Conservation (phyloP, 2,329 filamentous ascomycete species). For the Thermoascus crustaceus region DNA sequence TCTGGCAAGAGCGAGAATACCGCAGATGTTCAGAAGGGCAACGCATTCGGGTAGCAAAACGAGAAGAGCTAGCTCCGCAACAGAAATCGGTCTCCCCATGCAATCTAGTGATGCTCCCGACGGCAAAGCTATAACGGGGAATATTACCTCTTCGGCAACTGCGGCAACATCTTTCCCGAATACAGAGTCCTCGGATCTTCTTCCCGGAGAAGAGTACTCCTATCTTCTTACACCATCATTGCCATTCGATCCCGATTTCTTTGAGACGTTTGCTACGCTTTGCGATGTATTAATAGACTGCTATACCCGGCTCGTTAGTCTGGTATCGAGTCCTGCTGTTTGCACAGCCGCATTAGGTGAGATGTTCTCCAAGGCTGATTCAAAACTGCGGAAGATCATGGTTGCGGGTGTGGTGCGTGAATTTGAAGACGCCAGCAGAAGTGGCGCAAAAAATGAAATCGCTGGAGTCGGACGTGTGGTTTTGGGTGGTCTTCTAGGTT, state of each 20-base stretch:
- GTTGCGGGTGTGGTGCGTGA: constrained; percentile 80
- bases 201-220: constrained; percentile 78
- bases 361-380: constrained; percentile 82
- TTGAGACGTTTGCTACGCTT: constrained; percentile 89
- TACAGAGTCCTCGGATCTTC: constrained; percentile 52
- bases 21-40: constrained; percentile 71
- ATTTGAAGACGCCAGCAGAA: constrained; percentile 79
- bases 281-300: constrained; percentile 93
- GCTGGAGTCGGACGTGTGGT: constrained; percentile 82
- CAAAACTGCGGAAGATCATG: constrained; percentile 77
- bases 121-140: constrained; percentile 37
- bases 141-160: constrained; percentile 29
- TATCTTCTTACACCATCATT: constrained; percentile 84
- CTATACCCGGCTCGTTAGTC: constrained; percentile 67
- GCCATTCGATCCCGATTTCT: constrained; percentile 95
- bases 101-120: constrained; percentile 41
- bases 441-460: constrained; percentile 69
- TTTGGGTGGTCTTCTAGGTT: constrained; percentile 68
- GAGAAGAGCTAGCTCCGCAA: constrained; percentile 51
- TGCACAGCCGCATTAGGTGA: constrained; percentile 67
- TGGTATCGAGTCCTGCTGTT: constrained; percentile 67
- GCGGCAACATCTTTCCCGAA: constrained; percentile 33
- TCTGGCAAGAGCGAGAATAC: constrained; percentile 68
- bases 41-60: constrained; percentile 49
- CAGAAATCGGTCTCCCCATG: constrained; percentile 51